Evolutionary conservation across 2,329 filamentous ascomycete genomes (phyloP).

Genomic region (Colletotrichum kahawae): DNA sequence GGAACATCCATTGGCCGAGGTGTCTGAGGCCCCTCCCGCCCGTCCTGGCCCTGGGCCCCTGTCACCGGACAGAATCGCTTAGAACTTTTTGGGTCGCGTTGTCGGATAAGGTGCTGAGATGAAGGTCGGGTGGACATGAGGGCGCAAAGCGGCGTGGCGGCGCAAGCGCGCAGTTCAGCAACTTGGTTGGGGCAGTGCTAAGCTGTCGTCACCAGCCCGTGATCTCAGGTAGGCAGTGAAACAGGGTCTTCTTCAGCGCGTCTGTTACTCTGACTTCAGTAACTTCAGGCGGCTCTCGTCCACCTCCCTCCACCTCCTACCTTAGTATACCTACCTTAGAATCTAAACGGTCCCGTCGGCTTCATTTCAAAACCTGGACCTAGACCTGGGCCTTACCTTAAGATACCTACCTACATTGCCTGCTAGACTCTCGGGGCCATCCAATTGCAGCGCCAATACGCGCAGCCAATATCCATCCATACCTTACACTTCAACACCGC

Average conservation of each 20-base stretch:
- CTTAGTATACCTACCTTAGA: background rate
- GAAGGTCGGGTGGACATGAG: background rate
- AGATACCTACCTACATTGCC: background rate
- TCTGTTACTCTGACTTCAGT: background rate
- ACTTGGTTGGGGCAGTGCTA: slow-evolving; percentile 1
- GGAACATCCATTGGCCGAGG: background rate
- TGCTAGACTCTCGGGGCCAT: background rate
- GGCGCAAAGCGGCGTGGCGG: background rate
- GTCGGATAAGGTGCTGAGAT: background rate
- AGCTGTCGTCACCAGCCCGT: background rate
- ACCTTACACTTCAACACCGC: background rate
- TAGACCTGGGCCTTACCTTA: background rate
- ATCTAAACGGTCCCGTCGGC: background rate
- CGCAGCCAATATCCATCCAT: background rate
- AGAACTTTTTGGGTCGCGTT: background rate
- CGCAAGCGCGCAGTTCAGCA: background rate
- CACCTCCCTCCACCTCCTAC: background rate
- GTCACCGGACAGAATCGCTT: background rate
- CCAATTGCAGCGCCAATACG: background rate
- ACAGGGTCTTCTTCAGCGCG: background rate
- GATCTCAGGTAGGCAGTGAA: background rate
- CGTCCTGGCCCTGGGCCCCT: background rate
- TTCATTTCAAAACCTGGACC: background rate
- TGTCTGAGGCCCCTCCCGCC: background rate
- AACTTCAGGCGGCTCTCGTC: background rate